Percentiles rank a stretch among this genome's conserved stretches.
phyloP scores from a whole-genome alignment of 768 basidiomycete genomes.

The Filobasidium floriforme region DNA sequence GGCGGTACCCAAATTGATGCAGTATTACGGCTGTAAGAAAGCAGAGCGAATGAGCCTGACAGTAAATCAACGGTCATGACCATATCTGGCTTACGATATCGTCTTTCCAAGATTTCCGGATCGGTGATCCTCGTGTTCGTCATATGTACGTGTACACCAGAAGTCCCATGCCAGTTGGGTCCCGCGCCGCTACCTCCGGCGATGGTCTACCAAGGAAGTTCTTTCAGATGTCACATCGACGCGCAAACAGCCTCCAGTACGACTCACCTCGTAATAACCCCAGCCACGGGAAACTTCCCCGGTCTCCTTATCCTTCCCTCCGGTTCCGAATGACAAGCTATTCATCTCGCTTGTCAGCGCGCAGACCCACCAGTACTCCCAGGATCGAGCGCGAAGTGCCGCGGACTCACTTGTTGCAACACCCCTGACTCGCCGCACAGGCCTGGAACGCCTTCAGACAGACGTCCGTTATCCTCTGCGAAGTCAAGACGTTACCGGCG shows the following conservation, averaged over 20 bases:
- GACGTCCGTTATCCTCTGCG: slow-evolving; percentile 37
- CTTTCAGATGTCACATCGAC: not conserved
- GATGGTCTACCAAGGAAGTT: slow-evolving; percentile 58
- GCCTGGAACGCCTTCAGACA: slow-evolving; percentile 35
- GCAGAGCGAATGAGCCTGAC: not conserved
- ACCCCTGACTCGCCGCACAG: slow-evolving; percentile 36
- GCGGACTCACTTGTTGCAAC: slow-evolving; percentile 23
- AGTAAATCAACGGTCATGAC: not conserved
- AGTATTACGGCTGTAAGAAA: slow-evolving; percentile 60
- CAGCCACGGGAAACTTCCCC: slow-evolving; percentile 70
- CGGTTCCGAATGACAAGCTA: slow-evolving; percentile 80
- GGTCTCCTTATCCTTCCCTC: slow-evolving; percentile 68
- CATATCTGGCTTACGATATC: slow-evolving; percentile 54
- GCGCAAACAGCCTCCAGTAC: not conserved
- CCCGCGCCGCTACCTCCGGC: slow-evolving; percentile 91
- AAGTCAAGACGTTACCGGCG: slow-evolving; percentile 34
- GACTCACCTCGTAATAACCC: slow-evolving; percentile 73
- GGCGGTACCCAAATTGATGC: slow-evolving; percentile 57
- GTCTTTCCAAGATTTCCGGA: slow-evolving; percentile 83
- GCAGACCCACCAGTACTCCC: not conserved
- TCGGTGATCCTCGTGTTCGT: slow-evolving; percentile 68
- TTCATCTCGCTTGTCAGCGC: slow-evolving; percentile 30
- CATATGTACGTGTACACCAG: slow-evolving; percentile 78
- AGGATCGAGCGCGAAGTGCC: too few species aligned
- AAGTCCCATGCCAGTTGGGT: slow-evolving; percentile 79